These are phyloP conservation scores for Fusarium sp. DNA, from an alignment of 2,329 filamentous ascomycete species.

Conservation along the genomic window DNA sequence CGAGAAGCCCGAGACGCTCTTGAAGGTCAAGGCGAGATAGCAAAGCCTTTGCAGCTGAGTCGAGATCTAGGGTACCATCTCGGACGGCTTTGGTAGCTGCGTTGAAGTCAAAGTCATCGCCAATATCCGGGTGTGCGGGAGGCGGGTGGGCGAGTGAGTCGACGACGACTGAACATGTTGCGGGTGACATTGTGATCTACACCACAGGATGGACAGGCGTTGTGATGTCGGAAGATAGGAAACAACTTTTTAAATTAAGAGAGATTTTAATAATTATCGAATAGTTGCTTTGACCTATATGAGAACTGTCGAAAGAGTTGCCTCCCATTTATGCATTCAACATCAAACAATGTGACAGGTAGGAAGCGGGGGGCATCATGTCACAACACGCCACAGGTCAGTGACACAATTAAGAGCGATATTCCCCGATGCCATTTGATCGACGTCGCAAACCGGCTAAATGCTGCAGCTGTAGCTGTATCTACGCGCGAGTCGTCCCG, in stretches of 20 bases:
- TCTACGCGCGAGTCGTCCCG: not conserved
- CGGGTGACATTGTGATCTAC: too few relatives aligned
- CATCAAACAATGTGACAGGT: not conserved
- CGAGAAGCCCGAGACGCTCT: constrained; percentile 9
- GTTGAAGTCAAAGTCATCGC: not conserved
- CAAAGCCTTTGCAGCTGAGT: not conserved
- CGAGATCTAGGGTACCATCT: not conserved
- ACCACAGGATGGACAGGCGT: too few relatives aligned
- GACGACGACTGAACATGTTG: too few relatives aligned
- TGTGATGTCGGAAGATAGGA: too few relatives aligned
- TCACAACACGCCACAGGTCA: not conserved
- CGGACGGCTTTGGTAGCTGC: not conserved
- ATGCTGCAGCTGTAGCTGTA: not conserved
- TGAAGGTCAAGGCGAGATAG: not conserved
- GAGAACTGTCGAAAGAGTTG: not conserved
- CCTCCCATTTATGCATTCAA: not conserved
- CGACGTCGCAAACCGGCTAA: not conserved
- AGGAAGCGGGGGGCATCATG: not conserved
- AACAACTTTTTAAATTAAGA: too few relatives aligned
- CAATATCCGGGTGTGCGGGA: not conserved
- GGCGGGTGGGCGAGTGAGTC: too few relatives aligned
- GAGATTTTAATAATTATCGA: not conserved
- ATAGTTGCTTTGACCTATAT: rapidly evolving
- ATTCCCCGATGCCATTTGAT: not conserved
- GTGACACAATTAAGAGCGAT: not conserved